These are phyloP conservation scores for Colletotrichum sublineola DNA, from an alignment of 2,329 filamentous ascomycete species.

Conservation along the genomic window DNA sequence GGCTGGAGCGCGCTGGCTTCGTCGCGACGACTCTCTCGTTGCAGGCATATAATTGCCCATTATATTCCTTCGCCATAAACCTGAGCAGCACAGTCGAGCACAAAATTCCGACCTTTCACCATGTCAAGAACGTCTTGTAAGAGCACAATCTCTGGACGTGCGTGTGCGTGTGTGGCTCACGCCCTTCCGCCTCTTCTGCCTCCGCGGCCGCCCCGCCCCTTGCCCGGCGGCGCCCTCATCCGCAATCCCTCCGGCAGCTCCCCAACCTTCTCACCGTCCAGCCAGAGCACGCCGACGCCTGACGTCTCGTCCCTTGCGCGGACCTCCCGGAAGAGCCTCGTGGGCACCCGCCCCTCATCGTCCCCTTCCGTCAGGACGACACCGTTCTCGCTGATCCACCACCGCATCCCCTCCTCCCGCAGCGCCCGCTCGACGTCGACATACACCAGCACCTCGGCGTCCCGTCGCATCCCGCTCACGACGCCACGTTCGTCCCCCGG, in stretches of 20 bases:
- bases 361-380: constrained; percentile 76
- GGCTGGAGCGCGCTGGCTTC: background rate
- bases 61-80: background rate
- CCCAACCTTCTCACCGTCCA: constrained; percentile 74
- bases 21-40: too few relatives aligned
- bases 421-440: constrained; percentile 79
- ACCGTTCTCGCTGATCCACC: constrained; percentile 85
- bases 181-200: constrained; percentile 48
- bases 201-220: constrained; percentile 59
- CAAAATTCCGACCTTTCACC: background rate
- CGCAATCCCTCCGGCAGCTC: constrained; percentile 75
- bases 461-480: constrained; percentile 84
- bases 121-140: background rate
- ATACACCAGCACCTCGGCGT: constrained; percentile 83
- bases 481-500: constrained; percentile 66
- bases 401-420: constrained; percentile 69
- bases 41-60: background rate
- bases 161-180: background rate
- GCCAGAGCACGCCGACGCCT: constrained; percentile 74
- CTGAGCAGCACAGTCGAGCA: background rate
- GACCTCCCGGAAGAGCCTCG: constrained; percentile 78
- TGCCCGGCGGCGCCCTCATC: constrained; percentile 61
- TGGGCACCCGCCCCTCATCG: constrained; percentile 74
- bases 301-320: constrained; percentile 64
- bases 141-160: background rate